Evolutionary conservation across 2,329 filamentous ascomycete species (phyloP).

Genomic region (Colletotrichum chrysophilum): DNA sequence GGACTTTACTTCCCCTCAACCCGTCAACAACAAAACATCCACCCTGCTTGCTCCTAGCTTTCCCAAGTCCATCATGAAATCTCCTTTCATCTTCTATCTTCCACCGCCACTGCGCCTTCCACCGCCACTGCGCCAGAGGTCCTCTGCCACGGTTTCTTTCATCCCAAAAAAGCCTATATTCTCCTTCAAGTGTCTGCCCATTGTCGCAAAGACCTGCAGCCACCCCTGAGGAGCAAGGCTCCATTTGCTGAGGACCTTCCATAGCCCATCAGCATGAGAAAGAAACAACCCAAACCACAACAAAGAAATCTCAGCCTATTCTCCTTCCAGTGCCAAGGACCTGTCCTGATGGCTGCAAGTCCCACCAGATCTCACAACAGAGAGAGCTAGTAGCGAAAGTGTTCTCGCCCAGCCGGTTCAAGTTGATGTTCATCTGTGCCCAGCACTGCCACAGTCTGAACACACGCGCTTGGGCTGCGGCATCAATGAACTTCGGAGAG

Average conservation of each 20-base stretch:
- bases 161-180: background rate
- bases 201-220: background rate
- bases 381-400: background rate
- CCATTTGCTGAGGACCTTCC: background rate
- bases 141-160: background rate
- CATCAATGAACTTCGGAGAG: background rate
- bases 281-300: background rate
- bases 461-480: background rate
- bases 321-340: background rate
- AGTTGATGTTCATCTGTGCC: background rate
- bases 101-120: too few relatives aligned
- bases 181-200: background rate
- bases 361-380: fast-evolving
- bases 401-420: fast-evolving
- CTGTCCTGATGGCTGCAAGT: background rate
- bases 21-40: background rate
- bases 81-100: background rate
- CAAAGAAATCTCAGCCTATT: background rate
- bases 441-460: background rate
- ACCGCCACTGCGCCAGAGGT: background rate
- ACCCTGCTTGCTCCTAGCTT: too few relatives aligned
- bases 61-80: background rate
- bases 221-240: fast-evolving
- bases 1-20: background rate
- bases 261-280: background rate